phyloP scores from a whole-genome alignment of 257 asterid species.

The Salvia splendens region DNA sequence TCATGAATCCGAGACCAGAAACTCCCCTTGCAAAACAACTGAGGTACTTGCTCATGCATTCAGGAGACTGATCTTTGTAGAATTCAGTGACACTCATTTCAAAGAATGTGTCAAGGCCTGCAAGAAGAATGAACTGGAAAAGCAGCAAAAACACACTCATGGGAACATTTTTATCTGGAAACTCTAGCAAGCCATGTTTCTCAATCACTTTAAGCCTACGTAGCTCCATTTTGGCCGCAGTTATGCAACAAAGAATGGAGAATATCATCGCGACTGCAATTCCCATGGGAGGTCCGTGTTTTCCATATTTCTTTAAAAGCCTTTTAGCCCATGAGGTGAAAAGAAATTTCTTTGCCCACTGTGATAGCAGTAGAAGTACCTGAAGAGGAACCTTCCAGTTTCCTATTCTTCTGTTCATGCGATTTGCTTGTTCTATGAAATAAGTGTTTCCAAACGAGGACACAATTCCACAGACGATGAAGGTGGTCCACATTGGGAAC shows the following conservation, averaged over 20 bases:
- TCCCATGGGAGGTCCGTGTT: constrained; percentile 42
- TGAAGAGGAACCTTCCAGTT: constrained; percentile 49
- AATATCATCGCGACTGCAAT: constrained; percentile 38
- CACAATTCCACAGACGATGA: constrained; percentile 51
- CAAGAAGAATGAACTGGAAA: constrained; percentile 49
- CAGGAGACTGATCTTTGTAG: constrained; percentile 35
- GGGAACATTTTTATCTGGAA: constrained; percentile 30
- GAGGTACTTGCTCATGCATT: constrained; percentile 33
- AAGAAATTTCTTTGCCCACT: neutral
- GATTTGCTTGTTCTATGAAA: constrained; percentile 63
- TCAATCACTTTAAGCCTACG: constrained; percentile 33
- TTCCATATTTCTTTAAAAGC: neutral
- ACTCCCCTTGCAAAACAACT: constrained; percentile 30
- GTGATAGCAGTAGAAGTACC: constrained; percentile 34
- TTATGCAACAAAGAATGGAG: constrained; percentile 42
- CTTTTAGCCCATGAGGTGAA: neutral
- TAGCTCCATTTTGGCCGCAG: constrained; percentile 36
- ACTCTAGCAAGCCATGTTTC: constrained; percentile 24
- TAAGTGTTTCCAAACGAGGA: constrained; percentile 59
- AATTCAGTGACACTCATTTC: constrained; percentile 36
- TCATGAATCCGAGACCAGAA: constrained; percentile 49
- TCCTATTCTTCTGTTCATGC: constrained; percentile 53
- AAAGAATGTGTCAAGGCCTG: constrained; percentile 43
- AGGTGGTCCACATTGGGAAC: constrained; percentile 58
- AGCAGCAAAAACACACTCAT: constrained; percentile 42